phyloP scores from a whole-genome alignment of 1,284 basidiomycete genomes.

The Gymnopus androsaceus region DNA sequence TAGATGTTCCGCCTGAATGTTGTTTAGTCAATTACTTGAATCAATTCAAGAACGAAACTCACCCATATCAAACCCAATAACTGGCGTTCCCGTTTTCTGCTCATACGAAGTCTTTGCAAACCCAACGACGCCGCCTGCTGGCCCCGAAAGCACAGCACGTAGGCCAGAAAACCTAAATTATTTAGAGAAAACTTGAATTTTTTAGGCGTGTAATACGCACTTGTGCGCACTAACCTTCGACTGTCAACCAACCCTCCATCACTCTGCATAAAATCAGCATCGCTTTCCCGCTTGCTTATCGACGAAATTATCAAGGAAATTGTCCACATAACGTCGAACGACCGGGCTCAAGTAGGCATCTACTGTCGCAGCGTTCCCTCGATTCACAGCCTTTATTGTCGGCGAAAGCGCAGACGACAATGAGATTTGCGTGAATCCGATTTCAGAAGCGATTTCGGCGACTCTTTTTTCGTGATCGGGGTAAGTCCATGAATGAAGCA shows the following conservation, averaged over 20 bases:
- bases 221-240: slow-evolving; percentile 13
- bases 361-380: slow-evolving; percentile 69
- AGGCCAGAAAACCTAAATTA: slow-evolving; percentile 74
- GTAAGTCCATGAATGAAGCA: slow-evolving; percentile 69
- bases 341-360: slow-evolving; percentile 80
- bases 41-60: too few relatives aligned
- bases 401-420: slow-evolving; percentile 58
- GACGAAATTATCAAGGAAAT: slow-evolving; percentile 69
- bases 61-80: slow-evolving; percentile 74
- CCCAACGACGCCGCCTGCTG: slow-evolving; percentile 79
- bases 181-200: slow-evolving; percentile 42
- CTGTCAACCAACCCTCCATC: slow-evolving; percentile 78
- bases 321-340: slow-evolving; percentile 62
- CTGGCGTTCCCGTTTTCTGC: slow-evolving; percentile 51
- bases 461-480: slow-evolving; percentile 60
- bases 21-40: too few relatives aligned
- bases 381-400: slow-evolving; percentile 39
- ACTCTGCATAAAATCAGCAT: slow-evolving; percentile 74
- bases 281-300: slow-evolving; percentile 42
- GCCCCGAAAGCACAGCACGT: slow-evolving; percentile 76
- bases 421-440: slow-evolving; percentile 69
- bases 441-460: slow-evolving; percentile 51
- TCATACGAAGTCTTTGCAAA: slow-evolving; percentile 76
- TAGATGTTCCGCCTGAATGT: slow-evolving; percentile 69
- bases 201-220: not conserved